Evolutionary conservation across 225 moss, liverwort and hornwort genomes (phyloP), one percentile per base, ranked within the genome.

Genomic region (Bryoerythrophyllum caledonicum): DNA sequence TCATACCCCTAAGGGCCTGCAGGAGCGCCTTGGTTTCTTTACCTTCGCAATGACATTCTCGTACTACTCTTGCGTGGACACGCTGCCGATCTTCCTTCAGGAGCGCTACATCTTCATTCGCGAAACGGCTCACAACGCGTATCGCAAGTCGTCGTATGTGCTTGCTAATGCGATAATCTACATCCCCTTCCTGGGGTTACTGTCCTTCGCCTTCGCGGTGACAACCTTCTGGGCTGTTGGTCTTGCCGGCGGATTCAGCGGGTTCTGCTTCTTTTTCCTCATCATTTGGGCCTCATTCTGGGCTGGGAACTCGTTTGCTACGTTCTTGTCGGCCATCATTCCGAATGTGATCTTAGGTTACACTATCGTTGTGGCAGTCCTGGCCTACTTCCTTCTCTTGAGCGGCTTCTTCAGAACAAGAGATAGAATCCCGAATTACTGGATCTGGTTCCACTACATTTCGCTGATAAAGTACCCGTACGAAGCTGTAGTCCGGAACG

Each of bases 261-360:
- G 94, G 58, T 94, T 96, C 74, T 79, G 80, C 44, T 96, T 96
- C 82, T 94, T 96, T 70, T 94, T 96, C 75, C 75, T 96, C 46
- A 85, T 91, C 32, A 91, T 91, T n/a, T 96, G 94, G 96, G 92
- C 96, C 43, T 91, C 94, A 6, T 96, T 96, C 75, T 94, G 96
- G 96, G 89, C 94, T 3, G 96, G 94, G 2, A 96, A 92, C 70
- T 90, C 92, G 43, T 96, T 96, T 68, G 94, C 92, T 38, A 96
- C 96, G 19, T 86, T 94, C 63, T 79, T 92, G 35, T 92, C 92
- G 38, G 94, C 90, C 20, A 80, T 96, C 57, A 91, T 94, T 26
- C 96, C 96, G n/a, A 94, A 94, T 38, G 94, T 96, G 38, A 94
- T 96, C 68, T 81, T 94, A 43, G 96, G 96, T 24, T 96, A 94